Evolutionary conservation across 257 asterid genomes (phyloP), one percentile per base, ranked within the genome.

Genomic region (Linaria vulgaris): DNA sequence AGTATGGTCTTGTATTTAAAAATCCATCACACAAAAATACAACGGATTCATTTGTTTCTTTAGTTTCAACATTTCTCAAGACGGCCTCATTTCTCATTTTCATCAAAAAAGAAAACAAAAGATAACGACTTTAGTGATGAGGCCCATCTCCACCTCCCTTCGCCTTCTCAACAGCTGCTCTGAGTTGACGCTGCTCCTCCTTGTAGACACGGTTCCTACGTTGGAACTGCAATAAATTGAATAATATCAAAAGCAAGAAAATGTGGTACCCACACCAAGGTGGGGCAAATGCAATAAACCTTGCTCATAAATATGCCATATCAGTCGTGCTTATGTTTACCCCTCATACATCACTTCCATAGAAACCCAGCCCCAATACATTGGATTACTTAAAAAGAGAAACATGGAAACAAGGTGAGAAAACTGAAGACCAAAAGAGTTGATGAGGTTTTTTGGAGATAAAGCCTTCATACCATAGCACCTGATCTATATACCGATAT

Each of bases 151-250:
- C 94, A 23, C 87, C 89, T 61, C 79, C 97, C 67, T 82, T 82
- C 56, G 63, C 83, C 75, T 80, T 83, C 74, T 84, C 85, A 15
- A 82, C 68, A 75, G 95, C 86, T 68, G 91, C 95, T 83, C 99
- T 80, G 46, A 85, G 68, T 56, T 92, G 97, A 25, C 97, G 96
- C 71, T 92, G 99, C 84, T 92, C 97, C 85, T 92, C 99, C 79
- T 92, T 92, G 88, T 89, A 92, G 48, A 92, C 71, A 72, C 96
- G 80, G 79, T 92, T 92, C 80, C 99, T 82, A 50, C 99, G 84
- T 77, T 85, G 96, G 72, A 76, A 92, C 99, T 89, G 87, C 73
- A 69, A 45, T 58, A 64, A 57, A 70, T 24, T 22, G 20, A 43
- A 44, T 34, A 20, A 27, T 43, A 59, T 57, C 56, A 74, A 49